phyloP scores from a whole-genome alignment of 805 yeast species.

The Kuraishia borneana region DNA sequence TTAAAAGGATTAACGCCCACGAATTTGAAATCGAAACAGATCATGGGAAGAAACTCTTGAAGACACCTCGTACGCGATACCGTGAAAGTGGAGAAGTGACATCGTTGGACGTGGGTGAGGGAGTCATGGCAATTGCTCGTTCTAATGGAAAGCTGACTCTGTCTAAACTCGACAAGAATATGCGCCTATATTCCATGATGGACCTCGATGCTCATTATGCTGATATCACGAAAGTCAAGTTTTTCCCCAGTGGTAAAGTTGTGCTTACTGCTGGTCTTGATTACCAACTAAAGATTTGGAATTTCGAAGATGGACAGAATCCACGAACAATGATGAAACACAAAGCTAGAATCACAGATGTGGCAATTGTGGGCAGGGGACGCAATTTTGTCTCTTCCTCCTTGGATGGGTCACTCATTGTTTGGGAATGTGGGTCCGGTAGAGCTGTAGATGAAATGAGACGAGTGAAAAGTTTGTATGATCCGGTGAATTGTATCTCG shows the following conservation, averaged over 20 bases:
- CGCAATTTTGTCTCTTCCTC: constrained; percentile 51
- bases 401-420: constrained; percentile 38
- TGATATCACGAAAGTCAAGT: constrained; percentile 28
- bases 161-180: too few relatives aligned
- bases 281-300: constrained; percentile 52
- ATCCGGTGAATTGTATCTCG: constrained; percentile 21
- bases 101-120: too few relatives aligned
- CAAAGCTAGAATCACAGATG: constrained; percentile 32
- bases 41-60: too few relatives aligned
- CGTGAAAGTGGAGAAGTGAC: too few relatives aligned
- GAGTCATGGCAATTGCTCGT: too few relatives aligned
- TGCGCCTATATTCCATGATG: too few relatives aligned
- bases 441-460: constrained; percentile 26
- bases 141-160: too few relatives aligned
- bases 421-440: constrained; percentile 68
- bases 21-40: too few relatives aligned
- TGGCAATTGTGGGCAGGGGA: constrained; percentile 49
- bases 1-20: too few relatives aligned
- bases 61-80: too few relatives aligned
- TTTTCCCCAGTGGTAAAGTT: constrained; percentile 61
- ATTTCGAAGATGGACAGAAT: constrained; percentile 29
- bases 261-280: constrained; percentile 50
- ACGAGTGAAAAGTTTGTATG: constrained; percentile 21
- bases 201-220: constrained; percentile 36
- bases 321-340: constrained; percentile 45